A percentile compares a stretch with the other conserved stretches of the same genome.
Conservation (phyloP, 345 rosid genomes). For the Populus alba region DNA sequence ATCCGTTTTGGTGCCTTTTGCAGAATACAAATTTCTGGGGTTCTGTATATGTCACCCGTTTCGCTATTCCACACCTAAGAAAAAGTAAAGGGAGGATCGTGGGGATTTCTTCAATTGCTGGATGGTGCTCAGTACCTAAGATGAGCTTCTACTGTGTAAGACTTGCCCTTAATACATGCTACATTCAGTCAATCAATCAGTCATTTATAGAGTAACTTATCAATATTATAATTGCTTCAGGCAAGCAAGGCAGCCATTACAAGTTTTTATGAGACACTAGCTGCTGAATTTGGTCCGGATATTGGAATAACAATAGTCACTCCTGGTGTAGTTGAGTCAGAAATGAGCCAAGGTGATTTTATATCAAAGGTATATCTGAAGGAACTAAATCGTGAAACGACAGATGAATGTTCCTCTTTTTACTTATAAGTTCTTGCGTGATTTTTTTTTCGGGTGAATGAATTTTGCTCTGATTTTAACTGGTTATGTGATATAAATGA, state of each 20-base stretch:
- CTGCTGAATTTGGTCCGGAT: constrained; percentile 36
- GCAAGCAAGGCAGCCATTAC: constrained; percentile 62
- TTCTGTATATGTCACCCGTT: constrained; percentile 36
- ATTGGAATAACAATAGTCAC: constrained; percentile 48
- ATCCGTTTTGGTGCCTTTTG: neutral
- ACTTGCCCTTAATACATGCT: neutral
- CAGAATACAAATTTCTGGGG: constrained; percentile 65
- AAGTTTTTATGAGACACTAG: constrained; percentile 47
- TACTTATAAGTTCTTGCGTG: neutral
- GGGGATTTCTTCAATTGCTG: constrained; percentile 43
- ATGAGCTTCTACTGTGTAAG: constrained; percentile 49
- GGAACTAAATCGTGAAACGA: constrained; percentile 2
- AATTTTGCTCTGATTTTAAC: neutral
- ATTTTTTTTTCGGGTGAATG: neutral
- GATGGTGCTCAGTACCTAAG: constrained; percentile 43
- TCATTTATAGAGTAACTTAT: neutral
- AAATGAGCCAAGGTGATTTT: constrained; percentile 40
- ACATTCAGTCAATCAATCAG: neutral
- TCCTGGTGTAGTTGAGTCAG: constrained; percentile 40
- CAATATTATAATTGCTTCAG: constrained; percentile 20
- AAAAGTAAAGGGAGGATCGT: constrained; percentile 47
- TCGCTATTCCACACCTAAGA: constrained; percentile 39
- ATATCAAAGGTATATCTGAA: neutral
- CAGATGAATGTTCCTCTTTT: neutral
- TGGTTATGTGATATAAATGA: neutral